Conservation (phyloP, 192 early-diverging fungal species). For the Diversispora epigaea region DNA sequence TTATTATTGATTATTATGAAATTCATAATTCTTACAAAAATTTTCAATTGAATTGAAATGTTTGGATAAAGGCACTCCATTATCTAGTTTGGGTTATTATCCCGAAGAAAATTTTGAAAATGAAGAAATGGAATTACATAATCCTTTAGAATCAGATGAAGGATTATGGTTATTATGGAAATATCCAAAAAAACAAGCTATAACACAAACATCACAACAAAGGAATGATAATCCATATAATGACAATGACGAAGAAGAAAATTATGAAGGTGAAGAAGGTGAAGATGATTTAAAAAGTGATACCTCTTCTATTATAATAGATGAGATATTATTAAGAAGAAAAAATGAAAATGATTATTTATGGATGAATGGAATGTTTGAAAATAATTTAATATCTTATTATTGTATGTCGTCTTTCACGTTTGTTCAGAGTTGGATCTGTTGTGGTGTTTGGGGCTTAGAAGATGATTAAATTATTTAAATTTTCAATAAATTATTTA, state of each 20-base stretch:
- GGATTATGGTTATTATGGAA: slow-evolving; percentile 30
- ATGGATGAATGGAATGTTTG: neutral
- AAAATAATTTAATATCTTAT: neutral
- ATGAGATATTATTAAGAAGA: slow-evolving; percentile 14
- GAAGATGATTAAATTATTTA: slow-evolving; percentile 8
- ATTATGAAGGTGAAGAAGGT: neutral
- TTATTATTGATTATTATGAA: neutral
- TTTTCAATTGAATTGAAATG: neutral
- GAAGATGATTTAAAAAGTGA: neutral
- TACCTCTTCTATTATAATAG: neutral
- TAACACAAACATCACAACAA: neutral
- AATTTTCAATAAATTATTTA: too few species aligned
- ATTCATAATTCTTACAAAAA: neutral
- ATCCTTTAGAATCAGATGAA: slow-evolving; percentile 27
- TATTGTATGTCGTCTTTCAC: neutral
- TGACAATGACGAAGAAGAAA: neutral
- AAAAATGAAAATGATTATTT: slow-evolving; percentile 7
- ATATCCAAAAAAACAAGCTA: neutral
- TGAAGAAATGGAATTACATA: neutral
- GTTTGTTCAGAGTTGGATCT: neutral
- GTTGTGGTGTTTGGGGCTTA: slow-evolving; percentile 3
- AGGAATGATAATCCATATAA: neutral
- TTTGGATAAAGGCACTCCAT: neutral
- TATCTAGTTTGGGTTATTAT: slow-evolving; percentile 13
- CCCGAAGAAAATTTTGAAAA: neutral